Conservation (phyloP, 345 rosid genomes). For the Euphorbia pulcherrima region DNA sequence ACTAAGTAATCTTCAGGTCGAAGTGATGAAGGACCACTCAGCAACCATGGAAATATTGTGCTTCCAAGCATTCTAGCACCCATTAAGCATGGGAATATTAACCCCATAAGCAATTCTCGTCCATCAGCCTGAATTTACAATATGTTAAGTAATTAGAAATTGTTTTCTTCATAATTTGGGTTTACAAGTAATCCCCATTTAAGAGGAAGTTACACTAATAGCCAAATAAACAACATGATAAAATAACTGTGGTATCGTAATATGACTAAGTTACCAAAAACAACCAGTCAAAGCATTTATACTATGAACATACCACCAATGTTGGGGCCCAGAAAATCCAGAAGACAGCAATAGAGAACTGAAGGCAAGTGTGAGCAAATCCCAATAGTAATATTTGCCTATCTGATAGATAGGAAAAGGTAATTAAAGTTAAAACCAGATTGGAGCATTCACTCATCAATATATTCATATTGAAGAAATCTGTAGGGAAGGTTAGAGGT, state of each 20-base stretch:
- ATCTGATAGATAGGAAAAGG: conserved; percentile 42
- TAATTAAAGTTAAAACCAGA: background rate
- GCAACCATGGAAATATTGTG: conserved; percentile 77
- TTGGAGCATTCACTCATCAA: conserved; percentile 1
- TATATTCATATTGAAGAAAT: background rate
- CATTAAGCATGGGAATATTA: conserved; percentile 73
- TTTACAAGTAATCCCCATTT: background rate
- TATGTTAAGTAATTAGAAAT: conserved; percentile 8
- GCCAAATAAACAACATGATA: conserved; percentile 4
- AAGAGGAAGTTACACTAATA: background rate
- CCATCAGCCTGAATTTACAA: conserved; percentile 77
- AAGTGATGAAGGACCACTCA: conserved; percentile 54
- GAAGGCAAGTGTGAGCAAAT: conserved; percentile 77
- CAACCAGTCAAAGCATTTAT: conserved; percentile 8
- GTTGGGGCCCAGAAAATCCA: conserved; percentile 98
- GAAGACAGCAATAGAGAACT: conserved; percentile 67
- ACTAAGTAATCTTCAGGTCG: conserved; percentile 75
- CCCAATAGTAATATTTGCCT: conserved; percentile 75
- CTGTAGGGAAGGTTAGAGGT: background rate
- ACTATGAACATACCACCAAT: conserved; percentile 59
- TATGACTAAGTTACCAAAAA: conserved; percentile 9
- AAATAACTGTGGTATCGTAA: background rate
- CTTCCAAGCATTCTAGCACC: conserved; percentile 97
- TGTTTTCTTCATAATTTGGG: background rate
- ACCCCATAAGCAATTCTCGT: conserved; percentile 74